Evolutionary conservation across 75 land plant species (phyloP).

Genomic region (Picea glauca): DNA sequence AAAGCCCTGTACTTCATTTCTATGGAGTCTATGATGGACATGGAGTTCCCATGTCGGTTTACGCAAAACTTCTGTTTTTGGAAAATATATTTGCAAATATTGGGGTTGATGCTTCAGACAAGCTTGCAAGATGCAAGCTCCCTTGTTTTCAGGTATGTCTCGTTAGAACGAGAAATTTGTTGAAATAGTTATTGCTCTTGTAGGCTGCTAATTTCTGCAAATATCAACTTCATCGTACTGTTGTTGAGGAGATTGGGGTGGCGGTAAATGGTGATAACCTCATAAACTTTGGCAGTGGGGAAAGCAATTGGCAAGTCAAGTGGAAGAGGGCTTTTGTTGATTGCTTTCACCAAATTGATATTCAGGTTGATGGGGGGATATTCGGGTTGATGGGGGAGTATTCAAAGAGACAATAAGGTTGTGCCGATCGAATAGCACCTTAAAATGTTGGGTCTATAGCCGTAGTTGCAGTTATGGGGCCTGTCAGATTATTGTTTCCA

Average conservation of each 20-base stretch:
- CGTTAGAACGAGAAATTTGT: no score
- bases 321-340: conserved; percentile 57
- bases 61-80: no score
- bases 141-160: no score
- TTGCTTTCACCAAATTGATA: conserved; percentile 76
- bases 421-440: conserved; percentile 26
- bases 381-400: no score
- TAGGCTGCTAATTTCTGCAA: conserved; percentile 4
- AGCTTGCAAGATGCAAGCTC: no score
- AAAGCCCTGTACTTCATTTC: conserved; percentile 33
- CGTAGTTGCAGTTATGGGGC: conserved; percentile 75
- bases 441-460: conserved; percentile 70
- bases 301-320: conserved; percentile 25
- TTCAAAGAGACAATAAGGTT: no score
- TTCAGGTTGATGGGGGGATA: conserved; percentile 39
- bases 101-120: no score
- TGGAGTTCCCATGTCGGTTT: conserved; percentile 56
- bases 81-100: no score
- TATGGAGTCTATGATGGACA: conserved; percentile 79
- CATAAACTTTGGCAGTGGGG: background rate
- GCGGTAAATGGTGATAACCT: conserved; percentile 7
- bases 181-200: no score
- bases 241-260: conserved; percentile 55
- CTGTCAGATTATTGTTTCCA: conserved; percentile 81
- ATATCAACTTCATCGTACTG: conserved; percentile 60